phyloP scores from a whole-genome alignment of 2,329 filamentous ascomycete genomes.

The Monilinia fructicola region DNA sequence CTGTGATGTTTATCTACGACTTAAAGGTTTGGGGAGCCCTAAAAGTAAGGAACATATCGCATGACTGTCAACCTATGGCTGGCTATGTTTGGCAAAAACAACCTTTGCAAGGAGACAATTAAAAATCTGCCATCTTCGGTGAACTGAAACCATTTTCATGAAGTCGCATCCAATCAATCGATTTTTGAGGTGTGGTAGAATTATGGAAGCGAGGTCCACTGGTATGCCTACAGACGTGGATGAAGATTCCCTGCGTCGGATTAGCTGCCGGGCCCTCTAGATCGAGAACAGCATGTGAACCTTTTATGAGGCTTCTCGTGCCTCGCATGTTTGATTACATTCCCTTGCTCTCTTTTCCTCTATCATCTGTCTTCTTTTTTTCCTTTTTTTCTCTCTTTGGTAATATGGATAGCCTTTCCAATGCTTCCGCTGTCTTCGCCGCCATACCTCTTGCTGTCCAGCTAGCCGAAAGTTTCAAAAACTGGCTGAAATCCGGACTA shows the following conservation, averaged over 20 bases:
- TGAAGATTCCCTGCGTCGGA: background rate
- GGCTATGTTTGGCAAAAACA: background rate
- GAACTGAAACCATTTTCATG: background rate
- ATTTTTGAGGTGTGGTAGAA: constrained; percentile 14
- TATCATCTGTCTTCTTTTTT: background rate
- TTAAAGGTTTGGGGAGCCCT: constrained; percentile 43
- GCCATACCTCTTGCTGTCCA: constrained; percentile 2
- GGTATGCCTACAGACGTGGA: constrained; percentile 2
- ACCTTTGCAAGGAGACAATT: background rate
- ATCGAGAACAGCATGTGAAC: background rate
- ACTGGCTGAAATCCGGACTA: background rate
- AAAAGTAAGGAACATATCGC: constrained; percentile 24
- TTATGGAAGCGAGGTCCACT: background rate
- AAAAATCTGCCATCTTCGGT: constrained; percentile 11
- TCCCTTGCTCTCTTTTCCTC: background rate
- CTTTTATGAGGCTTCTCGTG: background rate
- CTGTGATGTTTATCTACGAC: constrained; percentile 61
- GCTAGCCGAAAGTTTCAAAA: constrained; percentile 2
- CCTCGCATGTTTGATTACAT: background rate
- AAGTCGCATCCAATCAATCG: constrained; percentile 5
- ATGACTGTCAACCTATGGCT: background rate
- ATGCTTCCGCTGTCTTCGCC: constrained; percentile 17
- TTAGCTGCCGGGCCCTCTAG: background rate
- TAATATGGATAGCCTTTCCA: constrained; percentile 13
- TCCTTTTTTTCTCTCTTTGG: background rate